Evolutionary conservation across 129 eudicot species (phyloP).

Genomic region (carrot (Daucus carota)): DH1_v3.0 NC_030381.2:38382501-38383000

Average conservation of each 20-base stretch:
- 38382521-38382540: slow-evolving; percentile 35
- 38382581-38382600: slow-evolving; percentile 76
- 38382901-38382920: slow-evolving; percentile 87
- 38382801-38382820: slow-evolving; percentile 80
- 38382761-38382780: slow-evolving; percentile 90
- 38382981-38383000: slow-evolving; percentile 66
- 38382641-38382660: slow-evolving; percentile 82
- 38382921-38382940: slow-evolving; percentile 59
- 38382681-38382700: background rate
- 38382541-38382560: slow-evolving; percentile 79
- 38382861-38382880: slow-evolving; percentile 85
- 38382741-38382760: slow-evolving; percentile 69
- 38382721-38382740: background rate
- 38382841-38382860: slow-evolving; percentile 74
- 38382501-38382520: background rate
- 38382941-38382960: slow-evolving; percentile 65
- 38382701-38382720: background rate
- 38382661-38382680: slow-evolving; percentile 8
- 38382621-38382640: slow-evolving; percentile 88
- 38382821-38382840: slow-evolving; percentile 78
- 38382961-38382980: slow-evolving; percentile 66
- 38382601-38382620: slow-evolving; percentile 85
- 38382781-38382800: slow-evolving; percentile 65
- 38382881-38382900: slow-evolving; percentile 86
- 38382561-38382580: slow-evolving; percentile 98